Evolutionary conservation across 306 rosid genomes (phyloP), one percentile per base, ranked within the genome.

Genomic region (Quercus variabilis): DNA sequence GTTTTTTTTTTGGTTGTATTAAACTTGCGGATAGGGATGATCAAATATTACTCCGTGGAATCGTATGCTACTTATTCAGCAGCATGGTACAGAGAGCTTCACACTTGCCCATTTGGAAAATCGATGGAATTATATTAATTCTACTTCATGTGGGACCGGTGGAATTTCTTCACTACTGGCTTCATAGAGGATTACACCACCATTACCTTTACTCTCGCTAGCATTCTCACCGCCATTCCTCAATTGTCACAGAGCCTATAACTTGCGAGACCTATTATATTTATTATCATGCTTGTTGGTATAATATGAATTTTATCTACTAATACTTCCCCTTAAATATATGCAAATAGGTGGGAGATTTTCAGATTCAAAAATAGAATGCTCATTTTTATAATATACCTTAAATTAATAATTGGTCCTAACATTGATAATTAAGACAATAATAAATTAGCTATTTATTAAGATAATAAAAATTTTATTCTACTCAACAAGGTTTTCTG

Each of bases 171-270:
- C 75, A 87, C 51, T 85, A 87, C 57, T 87, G 91, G 88, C 55
- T 87, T 28, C 91, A 87, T 18, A 87, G 80, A 80, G 91, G 85
- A 23, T 85, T 87, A 6, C 88, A 85, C 54, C 88, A 87, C 69
- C 91, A 80, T 75, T 87, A 30, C 20, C 88, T 87, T 4, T 85
- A 87, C 62, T 80, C 84, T 49, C 84, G 87, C 60, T 85, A 85
- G 46, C 87, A 87, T 38, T 87, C 91, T 21, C 89, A 85, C 20
- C 89, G 83, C 70, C 89, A 87, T 57, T 85, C 89, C 73, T 85
- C 91, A 31, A 80, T 83, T 49, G 87, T 87, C 76, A 85, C 89
- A 0, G 85, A 87, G 82, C 91, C 91, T 2, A 87, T 85, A 18
- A 80, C 87, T 2, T 83, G 91, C 82, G 14, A 59, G 67, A 59